phyloP scores from a whole-genome alignment of 129 eudicot species.

The Helichrysum umbraculigerum region DNA sequence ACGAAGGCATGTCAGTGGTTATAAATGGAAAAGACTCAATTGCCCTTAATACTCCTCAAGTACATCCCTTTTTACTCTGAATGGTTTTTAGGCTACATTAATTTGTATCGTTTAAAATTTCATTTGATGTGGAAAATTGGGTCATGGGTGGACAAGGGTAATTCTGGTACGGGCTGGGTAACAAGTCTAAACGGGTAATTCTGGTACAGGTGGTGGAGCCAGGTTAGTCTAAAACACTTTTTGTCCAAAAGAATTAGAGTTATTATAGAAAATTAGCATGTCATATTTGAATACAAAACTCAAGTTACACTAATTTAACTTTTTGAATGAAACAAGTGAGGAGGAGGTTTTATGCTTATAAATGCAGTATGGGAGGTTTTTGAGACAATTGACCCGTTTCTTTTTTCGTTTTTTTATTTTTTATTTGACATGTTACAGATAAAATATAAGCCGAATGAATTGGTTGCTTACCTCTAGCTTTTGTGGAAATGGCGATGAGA shows the following conservation, averaged over 20 bases:
- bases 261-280: background rate
- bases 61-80: conserved; percentile 3
- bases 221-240: background rate
- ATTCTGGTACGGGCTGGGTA: background rate
- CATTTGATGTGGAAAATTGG: background rate
- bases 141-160: background rate
- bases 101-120: background rate
- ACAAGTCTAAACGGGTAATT: background rate
- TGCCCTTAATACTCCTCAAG: conserved; percentile 1
- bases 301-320: background rate
- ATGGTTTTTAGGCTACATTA: background rate
- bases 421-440: background rate
- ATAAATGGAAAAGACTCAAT: conserved; percentile 1
- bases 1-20: background rate
- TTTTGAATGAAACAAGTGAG: background rate
- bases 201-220: background rate
- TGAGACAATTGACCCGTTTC: background rate
- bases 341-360: background rate
- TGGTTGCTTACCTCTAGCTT: background rate
- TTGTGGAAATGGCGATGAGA: background rate
- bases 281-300: background rate
- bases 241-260: background rate
- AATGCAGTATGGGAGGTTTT: background rate
- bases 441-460: background rate
- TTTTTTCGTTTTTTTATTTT: background rate